phyloP scores from a whole-genome alignment of 2,329 filamentous ascomycete genomes.

The Aspergillus sp. region DNA sequence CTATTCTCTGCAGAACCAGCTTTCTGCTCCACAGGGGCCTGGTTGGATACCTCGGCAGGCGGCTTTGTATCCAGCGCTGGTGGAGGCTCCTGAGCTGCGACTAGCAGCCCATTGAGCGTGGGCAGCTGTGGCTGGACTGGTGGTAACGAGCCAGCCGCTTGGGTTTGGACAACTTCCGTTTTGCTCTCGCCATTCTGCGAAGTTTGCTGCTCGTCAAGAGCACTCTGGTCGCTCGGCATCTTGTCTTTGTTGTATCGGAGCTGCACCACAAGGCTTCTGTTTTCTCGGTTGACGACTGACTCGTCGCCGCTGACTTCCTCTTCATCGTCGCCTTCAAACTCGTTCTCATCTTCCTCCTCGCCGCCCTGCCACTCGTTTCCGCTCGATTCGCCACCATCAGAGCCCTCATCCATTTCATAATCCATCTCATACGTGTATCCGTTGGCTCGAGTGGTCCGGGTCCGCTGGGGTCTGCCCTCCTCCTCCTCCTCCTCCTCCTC shows the following conservation, averaged over 20 bases:
- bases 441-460: constrained; percentile 27
- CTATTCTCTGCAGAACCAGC: not conserved
- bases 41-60: not conserved
- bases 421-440: constrained; percentile 56
- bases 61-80: constrained; percentile 1
- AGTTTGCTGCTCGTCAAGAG: constrained; percentile 16
- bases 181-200: constrained; percentile 7
- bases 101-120: not conserved
- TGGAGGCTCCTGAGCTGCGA: too few species aligned
- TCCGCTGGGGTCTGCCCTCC: constrained; percentile 39
- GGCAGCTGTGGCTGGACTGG: constrained; percentile 4
- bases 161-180: constrained; percentile 4
- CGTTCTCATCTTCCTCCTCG: constrained; percentile 69
- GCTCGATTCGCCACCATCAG: constrained; percentile 58
- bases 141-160: constrained; percentile 7
- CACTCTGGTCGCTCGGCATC: constrained; percentile 14
- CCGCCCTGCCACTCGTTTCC: constrained; percentile 70
- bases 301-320: constrained; percentile 41
- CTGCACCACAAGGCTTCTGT: constrained; percentile 70
- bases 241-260: constrained; percentile 49
- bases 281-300: constrained; percentile 50
- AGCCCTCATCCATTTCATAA: constrained; percentile 65
- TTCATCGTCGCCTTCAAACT: constrained; percentile 57
- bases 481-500: constrained; percentile 49
- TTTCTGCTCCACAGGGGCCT: not conserved